Evolutionary conservation across 768 basidiomycete genomes (phyloP), one percentile per base, ranked within the genome.

Genomic region (Krasilnikovozyma curviuscula): DNA sequence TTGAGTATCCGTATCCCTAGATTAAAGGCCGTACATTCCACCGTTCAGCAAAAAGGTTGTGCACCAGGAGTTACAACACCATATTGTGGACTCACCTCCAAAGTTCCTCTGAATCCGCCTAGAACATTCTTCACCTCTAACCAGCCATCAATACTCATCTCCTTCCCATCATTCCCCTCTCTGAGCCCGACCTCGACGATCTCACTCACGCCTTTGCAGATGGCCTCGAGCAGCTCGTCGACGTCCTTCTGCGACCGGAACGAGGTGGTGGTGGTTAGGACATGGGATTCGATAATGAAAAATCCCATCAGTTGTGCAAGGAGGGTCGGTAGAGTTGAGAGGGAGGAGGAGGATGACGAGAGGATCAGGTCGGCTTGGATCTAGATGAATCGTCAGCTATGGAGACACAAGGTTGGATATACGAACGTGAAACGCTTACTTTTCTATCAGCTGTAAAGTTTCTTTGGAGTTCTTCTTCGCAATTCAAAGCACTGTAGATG

Each of bases 391-490:
- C 3, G 25, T 19, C 37, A 46, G 18, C 10, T 18, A 23, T 32
- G 38, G 10, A 44, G 5, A n/a, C 7, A 14, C 42, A 44, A 34
- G 23, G 3, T 28, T 30, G 18, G 5, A 14, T 27, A 5, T 8
- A 7, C 3, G 10, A 14, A 44, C 19, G 29, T 3, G 27, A 21
- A 24, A 19, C 18, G 31, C 63, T 31, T 58, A 78, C 86, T 71
- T 91, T 86, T 59, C 93, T 75, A 64, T 98, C 93, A n/a, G 83
- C 84, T 66, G 97, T 91, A 58, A 95, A 98, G 28, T 79, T 89
- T 45, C 73, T 74, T 48, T 85, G 84, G 9, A 97, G 71, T 55
- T 91, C 88, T 34, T 82, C 79, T 31, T 89, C 71, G n/a, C 79
- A 78, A 60, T 89, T 84, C 19, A 98, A 70, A 5, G 86, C 77